Evolutionary conservation across 129 eudicot species (phyloP).

Genomic region (Gnaphalium uliginosum): DNA sequence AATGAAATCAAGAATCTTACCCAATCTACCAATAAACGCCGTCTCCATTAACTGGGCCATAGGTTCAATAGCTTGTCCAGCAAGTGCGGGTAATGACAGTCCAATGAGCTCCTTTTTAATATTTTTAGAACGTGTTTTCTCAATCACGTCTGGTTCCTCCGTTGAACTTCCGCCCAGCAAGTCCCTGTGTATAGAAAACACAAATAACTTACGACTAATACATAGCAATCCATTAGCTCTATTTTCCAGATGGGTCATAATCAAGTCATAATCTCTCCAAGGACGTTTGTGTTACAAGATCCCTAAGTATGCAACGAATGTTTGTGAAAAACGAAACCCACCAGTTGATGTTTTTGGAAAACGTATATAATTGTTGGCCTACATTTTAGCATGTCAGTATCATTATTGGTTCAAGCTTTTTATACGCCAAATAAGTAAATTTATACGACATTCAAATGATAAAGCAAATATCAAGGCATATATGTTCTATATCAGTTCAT

Average conservation of each 20-base stretch:
- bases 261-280: background rate
- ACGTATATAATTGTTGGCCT: background rate
- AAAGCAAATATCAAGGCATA: background rate
- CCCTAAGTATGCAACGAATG: constrained; percentile 2
- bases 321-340: background rate
- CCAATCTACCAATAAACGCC: constrained; percentile 89
- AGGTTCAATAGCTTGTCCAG: constrained; percentile 96
- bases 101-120: constrained; percentile 62
- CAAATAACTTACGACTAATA: background rate
- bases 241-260: background rate
- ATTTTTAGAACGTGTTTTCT: constrained; percentile 39
- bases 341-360: background rate
- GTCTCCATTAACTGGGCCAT: constrained; percentile 92
- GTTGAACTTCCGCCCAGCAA: constrained; percentile 34
- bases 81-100: constrained; percentile 85
- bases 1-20: constrained; percentile 35
- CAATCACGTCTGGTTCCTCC: constrained; percentile 23
- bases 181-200: constrained; percentile 44
- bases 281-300: background rate
- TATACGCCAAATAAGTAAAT: background rate
- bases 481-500: background rate
- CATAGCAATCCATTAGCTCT: constrained; percentile 16
- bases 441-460: background rate
- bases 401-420: background rate
- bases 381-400: background rate